Evolutionary conservation across 192 early-diverging fungal genomes (phyloP).

Genomic region (Coemansia sp.): DNA sequence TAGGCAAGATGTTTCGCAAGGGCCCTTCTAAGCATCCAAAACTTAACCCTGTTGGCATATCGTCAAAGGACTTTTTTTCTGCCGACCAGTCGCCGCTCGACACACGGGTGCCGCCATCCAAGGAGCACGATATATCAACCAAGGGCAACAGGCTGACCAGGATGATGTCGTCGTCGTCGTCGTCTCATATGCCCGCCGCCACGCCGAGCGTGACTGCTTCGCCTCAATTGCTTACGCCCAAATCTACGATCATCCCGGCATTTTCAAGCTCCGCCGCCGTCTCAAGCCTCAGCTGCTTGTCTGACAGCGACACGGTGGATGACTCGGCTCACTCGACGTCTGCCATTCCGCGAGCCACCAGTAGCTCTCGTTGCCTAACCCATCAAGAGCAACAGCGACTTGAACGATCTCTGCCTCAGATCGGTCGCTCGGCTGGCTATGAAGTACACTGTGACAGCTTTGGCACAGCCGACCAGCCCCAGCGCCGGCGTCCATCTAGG

Average conservation of each 20-base stretch:
- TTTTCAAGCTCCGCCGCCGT: slow-evolving; percentile 16
- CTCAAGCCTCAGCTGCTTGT: slow-evolving; percentile 16
- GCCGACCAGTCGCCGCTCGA: slow-evolving; percentile 19
- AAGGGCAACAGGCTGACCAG: slow-evolving; percentile 32
- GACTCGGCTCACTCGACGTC: background rate
- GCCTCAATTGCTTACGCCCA: slow-evolving; percentile 26
- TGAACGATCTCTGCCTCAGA: slow-evolving; percentile 11
- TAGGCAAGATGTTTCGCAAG: slow-evolving; percentile 54
- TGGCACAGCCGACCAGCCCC: slow-evolving; percentile 9
- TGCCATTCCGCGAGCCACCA: background rate
- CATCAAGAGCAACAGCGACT: slow-evolving; percentile 15
- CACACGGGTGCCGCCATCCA: slow-evolving; percentile 4
- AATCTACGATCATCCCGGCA: slow-evolving; percentile 18
- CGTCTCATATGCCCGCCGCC: slow-evolving; percentile 1
- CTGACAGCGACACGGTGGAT: slow-evolving; percentile 18
- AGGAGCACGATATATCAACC: slow-evolving; percentile 3
- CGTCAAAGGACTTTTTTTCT: slow-evolving; percentile 54
- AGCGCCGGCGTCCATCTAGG: slow-evolving; percentile 25
- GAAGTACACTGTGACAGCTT: slow-evolving; percentile 1
- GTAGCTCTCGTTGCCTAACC: background rate
- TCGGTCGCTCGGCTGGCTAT: slow-evolving; percentile 8
- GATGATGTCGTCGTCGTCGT: slow-evolving; percentile 32
- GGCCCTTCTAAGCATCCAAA: slow-evolving; percentile 47
- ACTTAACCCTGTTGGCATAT: slow-evolving; percentile 49
- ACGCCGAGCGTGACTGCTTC: slow-evolving; percentile 14